These are phyloP conservation scores for Coemansia sp. DNA, from an alignment of 192 early-diverging fungal genomes.

Conservation along the genomic window DNA sequence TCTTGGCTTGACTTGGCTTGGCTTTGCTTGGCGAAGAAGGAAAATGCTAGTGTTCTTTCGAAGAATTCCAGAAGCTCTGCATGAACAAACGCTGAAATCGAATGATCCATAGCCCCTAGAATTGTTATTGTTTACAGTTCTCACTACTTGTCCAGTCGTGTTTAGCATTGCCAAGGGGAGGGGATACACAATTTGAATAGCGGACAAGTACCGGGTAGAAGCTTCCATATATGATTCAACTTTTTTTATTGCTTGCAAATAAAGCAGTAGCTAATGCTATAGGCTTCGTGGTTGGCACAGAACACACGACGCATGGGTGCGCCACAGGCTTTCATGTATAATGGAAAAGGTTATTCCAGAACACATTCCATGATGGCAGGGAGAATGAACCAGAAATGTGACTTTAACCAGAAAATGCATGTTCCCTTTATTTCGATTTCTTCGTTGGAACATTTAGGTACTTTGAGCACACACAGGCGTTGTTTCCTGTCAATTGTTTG, in stretches of 20 bases:
- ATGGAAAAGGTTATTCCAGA: constrained; percentile 6
- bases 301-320: constrained; percentile 4
- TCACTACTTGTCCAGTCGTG: too few species aligned
- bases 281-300: neutral
- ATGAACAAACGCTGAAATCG: neutral
- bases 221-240: neutral
- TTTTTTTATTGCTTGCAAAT: neutral
- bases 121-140: too few species aligned
- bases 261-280: neutral
- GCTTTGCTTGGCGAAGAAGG: neutral
- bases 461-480: neutral
- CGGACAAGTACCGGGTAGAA: neutral
- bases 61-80: neutral
- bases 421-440: neutral
- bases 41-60: neutral
- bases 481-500: neutral
- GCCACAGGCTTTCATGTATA: constrained; percentile 4
- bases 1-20: neutral
- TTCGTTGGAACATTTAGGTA: constrained; percentile 2
- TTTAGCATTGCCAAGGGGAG: neutral
- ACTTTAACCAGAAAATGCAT: neutral
- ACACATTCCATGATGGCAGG: neutral
- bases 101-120: neutral
- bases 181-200: neutral
- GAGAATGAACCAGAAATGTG: neutral